Percentiles rank a stretch among this genome's conserved stretches.
phyloP scores from a whole-genome alignment of 1,284 basidiomycete genomes.

The Ganoderma resinaceum region DNA sequence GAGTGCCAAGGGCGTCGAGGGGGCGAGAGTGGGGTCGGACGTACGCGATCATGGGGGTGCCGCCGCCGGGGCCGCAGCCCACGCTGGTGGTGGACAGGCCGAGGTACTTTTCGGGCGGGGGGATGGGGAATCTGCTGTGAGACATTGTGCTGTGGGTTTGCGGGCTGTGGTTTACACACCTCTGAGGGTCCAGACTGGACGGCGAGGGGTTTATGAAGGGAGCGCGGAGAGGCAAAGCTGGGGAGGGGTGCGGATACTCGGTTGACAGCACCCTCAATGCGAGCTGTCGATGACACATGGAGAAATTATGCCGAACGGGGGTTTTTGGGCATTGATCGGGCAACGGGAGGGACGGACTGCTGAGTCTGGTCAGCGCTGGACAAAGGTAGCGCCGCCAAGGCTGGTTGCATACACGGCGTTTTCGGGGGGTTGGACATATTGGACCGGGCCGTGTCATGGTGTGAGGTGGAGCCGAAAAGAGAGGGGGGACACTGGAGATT shows the following conservation, averaged over 20 bases:
- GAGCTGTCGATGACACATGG: slow-evolving; percentile 16
- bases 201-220: slow-evolving; percentile 20
- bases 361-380: background rate
- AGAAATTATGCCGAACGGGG: slow-evolving; percentile 22
- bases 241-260: background rate
- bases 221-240: slow-evolving; percentile 2
- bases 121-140: slow-evolving; percentile 41
- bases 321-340: slow-evolving; percentile 9
- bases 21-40: slow-evolving; percentile 34
- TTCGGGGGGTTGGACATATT: slow-evolving; percentile 7
- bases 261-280: slow-evolving; percentile 12
- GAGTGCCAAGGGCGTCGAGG: slow-evolving; percentile 18
- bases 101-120: slow-evolving; percentile 53
- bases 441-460: slow-evolving; percentile 9
- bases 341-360: slow-evolving; percentile 6
- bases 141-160: slow-evolving; percentile 30
- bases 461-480: slow-evolving; percentile 5
- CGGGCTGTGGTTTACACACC: slow-evolving; percentile 17
- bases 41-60: slow-evolving; percentile 80
- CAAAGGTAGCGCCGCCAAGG: background rate
- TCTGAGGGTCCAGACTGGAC: background rate
- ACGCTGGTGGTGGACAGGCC: slow-evolving; percentile 67
- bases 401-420: background rate
- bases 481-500: slow-evolving; percentile 13
- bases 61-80: slow-evolving; percentile 79